A percentile compares a stretch with the other conserved stretches of the same genome.
Conservation (phyloP, 1,284 basidiomycete species). For the Lentinula novae-zelandiae region DNA sequence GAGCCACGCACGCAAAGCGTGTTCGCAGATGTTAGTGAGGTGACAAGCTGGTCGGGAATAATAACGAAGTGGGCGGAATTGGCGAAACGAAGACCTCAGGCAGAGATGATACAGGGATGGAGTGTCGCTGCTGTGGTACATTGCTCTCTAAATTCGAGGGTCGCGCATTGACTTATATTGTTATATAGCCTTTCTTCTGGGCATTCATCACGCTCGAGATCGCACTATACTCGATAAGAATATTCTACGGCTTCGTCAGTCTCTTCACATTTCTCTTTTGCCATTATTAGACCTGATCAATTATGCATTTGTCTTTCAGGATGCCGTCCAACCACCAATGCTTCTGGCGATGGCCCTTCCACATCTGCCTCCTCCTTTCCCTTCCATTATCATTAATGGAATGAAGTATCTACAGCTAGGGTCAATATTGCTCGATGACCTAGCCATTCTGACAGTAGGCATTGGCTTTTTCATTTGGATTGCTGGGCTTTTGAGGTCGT, state of each 20-base stretch:
- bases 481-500: constrained; percentile 41
- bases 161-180: constrained; percentile 9
- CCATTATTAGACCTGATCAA: background rate
- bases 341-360: constrained; percentile 58
- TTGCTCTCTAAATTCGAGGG: constrained; percentile 11
- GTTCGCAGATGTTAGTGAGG: constrained; percentile 3
- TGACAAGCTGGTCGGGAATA: constrained; percentile 21
- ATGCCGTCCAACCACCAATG: constrained; percentile 53
- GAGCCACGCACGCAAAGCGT: constrained; percentile 46
- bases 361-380: constrained; percentile 61
- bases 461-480: constrained; percentile 59
- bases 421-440: constrained; percentile 60
- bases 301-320: constrained; percentile 33
- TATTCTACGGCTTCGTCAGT: constrained; percentile 66
- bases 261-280: background rate
- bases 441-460: constrained; percentile 62
- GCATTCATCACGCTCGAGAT: constrained; percentile 70
- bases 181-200: constrained; percentile 70
- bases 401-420: constrained; percentile 67
- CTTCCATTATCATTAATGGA: constrained; percentile 53
- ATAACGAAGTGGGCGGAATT: constrained; percentile 62
- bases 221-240: constrained; percentile 62
- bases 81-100: constrained; percentile 24
- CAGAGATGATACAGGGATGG: constrained; percentile 25
- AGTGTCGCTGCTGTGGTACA: constrained; percentile 56